Evolutionary conservation across 495 filamentous ascomycete species (phyloP), one percentile per base, ranked within the genome.

Genomic region (Letharia lupina): DNA sequence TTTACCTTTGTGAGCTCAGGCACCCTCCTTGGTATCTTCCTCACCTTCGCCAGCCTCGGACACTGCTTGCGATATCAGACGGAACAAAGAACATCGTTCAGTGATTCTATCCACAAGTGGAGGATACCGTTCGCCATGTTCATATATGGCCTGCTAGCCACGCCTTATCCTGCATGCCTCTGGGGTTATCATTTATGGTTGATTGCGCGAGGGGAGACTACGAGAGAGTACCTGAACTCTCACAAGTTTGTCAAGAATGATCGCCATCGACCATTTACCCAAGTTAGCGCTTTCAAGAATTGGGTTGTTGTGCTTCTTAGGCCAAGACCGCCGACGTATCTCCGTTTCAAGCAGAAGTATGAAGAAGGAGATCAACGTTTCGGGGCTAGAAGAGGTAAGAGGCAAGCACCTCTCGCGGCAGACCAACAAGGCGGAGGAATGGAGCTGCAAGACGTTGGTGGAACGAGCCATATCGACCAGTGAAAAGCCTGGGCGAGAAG

Each of bases 191-290:
- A 98, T 77, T 69, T 96, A 16, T 97, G 93, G 77, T 80, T 98
- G 47, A 89, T 92, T 76, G 89, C 84, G 42, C 83, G 91, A 48
- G 94, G 93, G 23, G 93, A 97, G 77, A 98, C 95, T 11, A 98
- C 94, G 2, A 83, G 95, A 67, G 94, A 98, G 75, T 97, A 95
- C 73, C 84, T 98, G 58, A 96, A 94, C 76, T 91, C 89, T 15
- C 91, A 96, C 73, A 98, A 98, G 72, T 96, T 98, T 75, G 76
- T 87, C 62, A 93, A 92, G 77, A 85, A 88, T 68, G 94, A 98
- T 73, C 86, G 94, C 33, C 95, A 96, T 75, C 83, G 91, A 44
- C 91, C 94, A 9, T 98, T 96, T 65, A 89, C 86, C 1, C 93
- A 96, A 72, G 87, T 84, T 33, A 90, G 78, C 70, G 79, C 86